phyloP scores from a whole-genome alignment of 768 basidiomycete genomes.

The Saitozyma sp. region DNA sequence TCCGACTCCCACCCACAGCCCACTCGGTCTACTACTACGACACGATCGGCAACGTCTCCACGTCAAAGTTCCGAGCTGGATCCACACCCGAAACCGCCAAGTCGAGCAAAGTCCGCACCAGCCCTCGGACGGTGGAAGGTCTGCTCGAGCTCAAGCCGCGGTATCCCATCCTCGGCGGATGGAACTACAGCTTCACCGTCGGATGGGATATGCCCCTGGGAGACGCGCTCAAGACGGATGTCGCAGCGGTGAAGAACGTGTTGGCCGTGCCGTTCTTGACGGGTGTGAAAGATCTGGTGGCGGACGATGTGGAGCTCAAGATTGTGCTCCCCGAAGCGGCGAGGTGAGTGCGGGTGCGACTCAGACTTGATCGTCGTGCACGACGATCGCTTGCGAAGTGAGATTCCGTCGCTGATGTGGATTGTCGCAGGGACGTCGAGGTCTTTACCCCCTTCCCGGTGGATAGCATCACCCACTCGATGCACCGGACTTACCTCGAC shows the following conservation, averaged over 20 bases:
- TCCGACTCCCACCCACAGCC: constrained; percentile 80
- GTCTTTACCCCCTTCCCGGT: constrained; percentile 77
- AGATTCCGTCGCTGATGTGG: background rate
- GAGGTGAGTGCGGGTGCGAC: constrained; percentile 61
- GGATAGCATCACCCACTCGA: constrained; percentile 62
- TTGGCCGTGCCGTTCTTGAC: constrained; percentile 85
- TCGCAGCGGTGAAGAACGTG: constrained; percentile 64
- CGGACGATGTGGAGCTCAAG: constrained; percentile 74
- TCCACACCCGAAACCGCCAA: constrained; percentile 26
- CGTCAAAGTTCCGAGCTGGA: constrained; percentile 74
- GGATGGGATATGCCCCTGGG: constrained; percentile 87
- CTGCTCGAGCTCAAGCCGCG: constrained; percentile 80
- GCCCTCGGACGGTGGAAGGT: constrained; percentile 55
- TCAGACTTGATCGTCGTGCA: too few species aligned
- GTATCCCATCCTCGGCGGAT: constrained; percentile 91
- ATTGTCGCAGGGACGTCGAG: constrained; percentile 67
- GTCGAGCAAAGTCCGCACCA: constrained; percentile 19
- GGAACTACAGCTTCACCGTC: constrained; percentile 94
- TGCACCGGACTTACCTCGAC: constrained; percentile 85
- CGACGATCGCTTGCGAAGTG: too few species aligned
- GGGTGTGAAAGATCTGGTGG: constrained; percentile 71
- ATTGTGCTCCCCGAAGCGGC: constrained; percentile 94
- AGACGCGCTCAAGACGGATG: constrained; percentile 63
- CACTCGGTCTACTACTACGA: constrained; percentile 86
- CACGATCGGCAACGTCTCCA: constrained; percentile 92